Evolutionary conservation across 73 alveolate genomes (phyloP).

Genomic region (Breviolum minutum): DNA sequence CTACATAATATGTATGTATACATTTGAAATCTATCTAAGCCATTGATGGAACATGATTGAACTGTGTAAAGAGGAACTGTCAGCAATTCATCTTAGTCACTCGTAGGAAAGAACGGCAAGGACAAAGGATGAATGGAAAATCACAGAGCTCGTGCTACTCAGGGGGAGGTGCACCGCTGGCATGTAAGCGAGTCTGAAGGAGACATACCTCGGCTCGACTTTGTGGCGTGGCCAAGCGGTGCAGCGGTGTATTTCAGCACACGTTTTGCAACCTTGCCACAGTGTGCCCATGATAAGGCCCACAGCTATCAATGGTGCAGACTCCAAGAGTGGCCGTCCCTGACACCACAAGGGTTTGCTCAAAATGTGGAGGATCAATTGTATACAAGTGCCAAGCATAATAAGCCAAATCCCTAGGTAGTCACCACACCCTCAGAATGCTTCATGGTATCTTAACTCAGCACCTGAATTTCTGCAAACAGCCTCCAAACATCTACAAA

Average conservation of each 20-base stretch:
- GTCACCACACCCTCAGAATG: too few relatives aligned
- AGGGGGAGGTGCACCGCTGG: conserved; percentile 73
- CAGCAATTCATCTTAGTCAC: background rate
- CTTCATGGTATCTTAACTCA: too few relatives aligned
- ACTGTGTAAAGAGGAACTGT: background rate
- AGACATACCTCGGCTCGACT: conserved; percentile 29
- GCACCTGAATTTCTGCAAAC: too few relatives aligned
- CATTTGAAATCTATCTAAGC: too few relatives aligned
- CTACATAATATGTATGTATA: too few relatives aligned
- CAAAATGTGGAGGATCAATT: background rate
- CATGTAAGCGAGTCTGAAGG: conserved; percentile 53
- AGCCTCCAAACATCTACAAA: background rate
- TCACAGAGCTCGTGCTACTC: conserved; percentile 76
- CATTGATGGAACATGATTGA: background rate
- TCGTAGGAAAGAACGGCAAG: conserved; percentile 87
- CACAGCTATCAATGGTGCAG: conserved; percentile 71
- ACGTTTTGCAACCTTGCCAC: background rate
- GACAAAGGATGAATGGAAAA: conserved; percentile 80
- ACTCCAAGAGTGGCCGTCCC: conserved; percentile 80
- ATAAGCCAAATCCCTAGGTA: background rate
- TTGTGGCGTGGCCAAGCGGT: background rate
- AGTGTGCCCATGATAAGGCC: conserved; percentile 91
- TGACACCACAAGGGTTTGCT: background rate
- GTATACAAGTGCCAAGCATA: background rate
- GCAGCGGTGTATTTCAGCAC: background rate